Evolutionary conservation across 345 rosid genomes (phyloP), one percentile per base, ranked within the genome.

Genomic region (Cardamine chenopodiifolia): DNA sequence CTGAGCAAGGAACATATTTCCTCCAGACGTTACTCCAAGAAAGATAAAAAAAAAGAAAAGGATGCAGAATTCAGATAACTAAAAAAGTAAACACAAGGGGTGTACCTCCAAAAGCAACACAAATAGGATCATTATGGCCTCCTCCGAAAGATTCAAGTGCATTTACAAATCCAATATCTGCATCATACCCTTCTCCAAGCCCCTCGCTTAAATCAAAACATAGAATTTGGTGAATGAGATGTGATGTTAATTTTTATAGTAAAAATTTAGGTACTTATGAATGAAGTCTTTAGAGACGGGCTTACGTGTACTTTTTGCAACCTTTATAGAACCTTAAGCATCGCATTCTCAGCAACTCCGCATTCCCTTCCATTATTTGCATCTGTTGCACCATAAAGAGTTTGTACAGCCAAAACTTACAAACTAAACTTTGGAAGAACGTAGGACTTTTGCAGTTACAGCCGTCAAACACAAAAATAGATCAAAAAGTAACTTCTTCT

Each of bases 81-180:
- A 45, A 9, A 44, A 9, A 1, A 62, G 23, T 3, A 45, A 65
- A 28, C 14, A 64, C 29, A 19, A 32, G 13, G 32, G 50, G 45
- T 25, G 1, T 66, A 90, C 92, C 92, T 82, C 92, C 96, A 72
- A 90, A 83, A 62, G 96, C 88, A 79, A 88, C 86, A 76, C 88
- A 79, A 22, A 86, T 62, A 45, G 91, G 91, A 83, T 90, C 93
- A 75, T 78, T 82, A 66, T 85, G 91, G 18, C 90, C 93, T 18
- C 93, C 91, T 14, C 91, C 88, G 54, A 90, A 90, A 59, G 78
- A 59, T 79, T 90, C 96, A 56, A 90, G 90, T 66, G 96, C 88
- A 79, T 80, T 84, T 23, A 84, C 87, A 67, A 90, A 90, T 40
- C 81, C 86, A 80, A 84, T 74, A 74, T 90, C 90, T 8, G 78